phyloP scores from a whole-genome alignment of 441 rosid species.

The Eutrema salsugineum region DNA sequence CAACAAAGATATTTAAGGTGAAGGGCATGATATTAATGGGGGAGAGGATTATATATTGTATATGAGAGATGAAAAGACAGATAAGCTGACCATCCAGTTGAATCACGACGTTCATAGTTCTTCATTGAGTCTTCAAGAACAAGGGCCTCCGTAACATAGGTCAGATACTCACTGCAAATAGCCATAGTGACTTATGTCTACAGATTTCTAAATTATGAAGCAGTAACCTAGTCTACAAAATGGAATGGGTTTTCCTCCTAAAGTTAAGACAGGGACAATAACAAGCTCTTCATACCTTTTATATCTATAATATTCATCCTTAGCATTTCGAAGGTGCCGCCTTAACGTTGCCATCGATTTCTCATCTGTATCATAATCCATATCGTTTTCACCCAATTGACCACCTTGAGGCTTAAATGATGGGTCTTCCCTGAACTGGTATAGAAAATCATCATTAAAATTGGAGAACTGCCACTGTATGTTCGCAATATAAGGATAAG shows the following conservation, averaged over 20 bases:
- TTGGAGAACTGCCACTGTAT: neutral
- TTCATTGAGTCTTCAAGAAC: constrained; percentile 93
- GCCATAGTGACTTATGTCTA: constrained; percentile 9
- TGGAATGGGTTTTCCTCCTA: neutral
- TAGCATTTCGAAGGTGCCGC: constrained; percentile 89
- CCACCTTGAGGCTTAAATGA: constrained; percentile 99
- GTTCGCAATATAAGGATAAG: neutral
- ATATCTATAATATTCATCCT: constrained; percentile 89
- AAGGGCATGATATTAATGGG: neutral
- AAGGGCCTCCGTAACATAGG: constrained; percentile 79
- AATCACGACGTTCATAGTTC: constrained; percentile 72
- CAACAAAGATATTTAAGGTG: constrained; percentile 17
- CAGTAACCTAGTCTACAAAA: neutral
- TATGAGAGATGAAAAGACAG: constrained; percentile 19
- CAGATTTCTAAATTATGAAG: neutral
- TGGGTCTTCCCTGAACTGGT: constrained; percentile 82
- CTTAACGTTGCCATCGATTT: constrained; percentile 98
- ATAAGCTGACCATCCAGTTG: constrained; percentile 84
- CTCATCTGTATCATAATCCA: constrained; percentile 99
- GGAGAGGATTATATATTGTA: neutral
- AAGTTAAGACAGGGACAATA: neutral
- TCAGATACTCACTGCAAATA: constrained; percentile 80
- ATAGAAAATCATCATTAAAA: constrained; percentile 24
- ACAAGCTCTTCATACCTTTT: constrained; percentile 55
- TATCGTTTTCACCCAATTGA: constrained; percentile 92